Percentiles rank a stretch among this genome's conserved stretches.
Conservation (phyloP, 73 alveolate genomes). For the Paramecium sonneborni region DNA sequence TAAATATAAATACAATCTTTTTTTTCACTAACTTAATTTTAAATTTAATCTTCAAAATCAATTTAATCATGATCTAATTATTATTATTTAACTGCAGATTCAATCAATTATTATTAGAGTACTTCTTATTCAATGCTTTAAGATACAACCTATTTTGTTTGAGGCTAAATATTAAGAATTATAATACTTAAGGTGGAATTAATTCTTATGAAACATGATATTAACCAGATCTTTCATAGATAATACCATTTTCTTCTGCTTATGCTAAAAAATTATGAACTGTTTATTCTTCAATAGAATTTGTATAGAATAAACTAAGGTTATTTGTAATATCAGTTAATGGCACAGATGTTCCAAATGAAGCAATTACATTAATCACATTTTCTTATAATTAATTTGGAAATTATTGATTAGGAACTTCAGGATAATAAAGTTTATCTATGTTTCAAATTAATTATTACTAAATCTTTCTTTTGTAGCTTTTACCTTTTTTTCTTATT, state of each 20-base stretch:
- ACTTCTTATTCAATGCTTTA: not conserved
- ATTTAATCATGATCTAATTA: not conserved
- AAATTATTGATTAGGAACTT: not conserved
- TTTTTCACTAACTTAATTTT: not conserved
- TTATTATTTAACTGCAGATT: not conserved
- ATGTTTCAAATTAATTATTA: not conserved
- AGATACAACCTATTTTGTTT: not conserved
- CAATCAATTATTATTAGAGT: not conserved
- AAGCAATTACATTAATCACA: slow-evolving; percentile 21
- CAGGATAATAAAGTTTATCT: slow-evolving; percentile 42
- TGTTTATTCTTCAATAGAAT: not conserved
- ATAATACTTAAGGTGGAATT: not conserved
- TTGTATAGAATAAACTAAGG: not conserved
- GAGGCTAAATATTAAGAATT: not conserved
- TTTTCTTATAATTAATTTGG: not conserved
- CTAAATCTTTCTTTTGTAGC: slow-evolving; percentile 10
- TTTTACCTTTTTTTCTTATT: not conserved
- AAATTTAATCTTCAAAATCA: slow-evolving; percentile 1
- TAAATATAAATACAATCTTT: not conserved
- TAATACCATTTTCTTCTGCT: slow-evolving; percentile 26
- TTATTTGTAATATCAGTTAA: not conserved
- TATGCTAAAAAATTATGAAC: not conserved
- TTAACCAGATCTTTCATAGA: slow-evolving; percentile 18
- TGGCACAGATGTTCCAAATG: not conserved
- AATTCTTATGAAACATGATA: not conserved